Percentiles rank a stretch among this genome's conserved stretches.
phyloP scores from a whole-genome alignment of 148 eudicot species.

The Beta vulgaris region DNA sequence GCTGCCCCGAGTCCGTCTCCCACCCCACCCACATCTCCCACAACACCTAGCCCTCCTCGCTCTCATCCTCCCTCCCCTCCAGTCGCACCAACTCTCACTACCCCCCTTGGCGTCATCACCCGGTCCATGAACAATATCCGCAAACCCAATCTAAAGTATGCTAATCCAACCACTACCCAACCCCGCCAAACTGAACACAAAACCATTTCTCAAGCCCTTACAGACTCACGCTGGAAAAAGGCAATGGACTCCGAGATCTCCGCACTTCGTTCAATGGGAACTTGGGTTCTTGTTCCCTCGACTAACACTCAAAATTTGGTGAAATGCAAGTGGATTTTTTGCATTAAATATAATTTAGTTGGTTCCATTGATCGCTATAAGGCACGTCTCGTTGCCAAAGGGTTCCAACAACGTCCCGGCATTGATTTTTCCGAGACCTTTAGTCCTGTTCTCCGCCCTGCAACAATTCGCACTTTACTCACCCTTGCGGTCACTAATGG shows the following conservation, averaged over 20 bases:
- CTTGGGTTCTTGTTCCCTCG: neutral
- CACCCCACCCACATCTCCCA: too few relatives aligned
- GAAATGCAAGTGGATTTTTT: too few relatives aligned
- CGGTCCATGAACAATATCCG: neutral
- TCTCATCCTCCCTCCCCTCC: neutral
- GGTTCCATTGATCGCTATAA: too few relatives aligned
- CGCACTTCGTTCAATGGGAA: neutral
- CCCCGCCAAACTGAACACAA: neutral
- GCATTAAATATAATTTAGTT: too few relatives aligned
- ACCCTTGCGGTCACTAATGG: too few relatives aligned
- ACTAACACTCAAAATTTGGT: neutral
- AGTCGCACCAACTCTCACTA: neutral
- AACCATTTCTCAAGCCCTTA: neutral
- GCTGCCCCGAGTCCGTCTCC: neutral
- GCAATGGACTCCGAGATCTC: neutral
- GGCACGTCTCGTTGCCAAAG: too few relatives aligned
- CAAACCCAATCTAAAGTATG: neutral
- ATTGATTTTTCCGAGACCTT: neutral
- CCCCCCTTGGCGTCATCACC: neutral
- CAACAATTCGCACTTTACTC: neutral
- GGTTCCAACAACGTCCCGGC: too few relatives aligned
- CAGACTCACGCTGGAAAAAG: neutral
- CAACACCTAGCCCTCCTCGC: too few relatives aligned
- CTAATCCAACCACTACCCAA: too few relatives aligned
- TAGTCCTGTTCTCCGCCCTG: neutral